Conservation (phyloP, 768 basidiomycete genomes). For the Psilocybe tampanensis region DNA sequence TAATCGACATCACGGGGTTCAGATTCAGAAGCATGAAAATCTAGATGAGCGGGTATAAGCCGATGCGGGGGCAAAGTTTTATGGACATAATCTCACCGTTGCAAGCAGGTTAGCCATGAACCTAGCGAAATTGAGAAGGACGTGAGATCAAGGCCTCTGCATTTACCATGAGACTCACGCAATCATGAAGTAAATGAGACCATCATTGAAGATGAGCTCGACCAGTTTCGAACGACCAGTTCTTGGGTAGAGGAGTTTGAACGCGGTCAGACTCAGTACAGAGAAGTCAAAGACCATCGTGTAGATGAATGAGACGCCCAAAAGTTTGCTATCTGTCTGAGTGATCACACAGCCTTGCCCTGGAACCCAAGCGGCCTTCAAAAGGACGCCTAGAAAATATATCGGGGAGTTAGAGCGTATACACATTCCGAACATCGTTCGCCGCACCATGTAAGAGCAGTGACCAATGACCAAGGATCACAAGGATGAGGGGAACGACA, state of each 20-base stretch:
- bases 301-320: slow-evolving; percentile 72
- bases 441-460: slow-evolving; percentile 63
- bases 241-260: slow-evolving; percentile 53
- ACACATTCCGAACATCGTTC: neutral
- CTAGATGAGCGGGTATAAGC: slow-evolving; percentile 22
- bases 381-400: slow-evolving; percentile 47
- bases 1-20: slow-evolving; percentile 74
- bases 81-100: slow-evolving; percentile 45
- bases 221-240: slow-evolving; percentile 57
- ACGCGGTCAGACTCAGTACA: slow-evolving; percentile 61
- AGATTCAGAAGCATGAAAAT: slow-evolving; percentile 68
- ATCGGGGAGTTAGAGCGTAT: neutral
- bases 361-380: slow-evolving; percentile 59
- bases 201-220: slow-evolving; percentile 70
- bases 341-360: slow-evolving; percentile 58
- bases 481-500: slow-evolving; percentile 47
- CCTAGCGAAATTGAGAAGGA: slow-evolving; percentile 30
- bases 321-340: slow-evolving; percentile 56
- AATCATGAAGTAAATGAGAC: slow-evolving; percentile 70
- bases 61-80: neutral
- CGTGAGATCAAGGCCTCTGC: neutral
- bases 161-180: slow-evolving; percentile 48
- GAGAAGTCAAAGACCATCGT: slow-evolving; percentile 73
- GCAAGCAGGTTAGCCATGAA: slow-evolving; percentile 71
- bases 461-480: slow-evolving; percentile 75